These are phyloP conservation scores for Oidiodendron maius DNA, from an alignment of 495 filamentous ascomycete species.

Conservation along the genomic window DNA sequence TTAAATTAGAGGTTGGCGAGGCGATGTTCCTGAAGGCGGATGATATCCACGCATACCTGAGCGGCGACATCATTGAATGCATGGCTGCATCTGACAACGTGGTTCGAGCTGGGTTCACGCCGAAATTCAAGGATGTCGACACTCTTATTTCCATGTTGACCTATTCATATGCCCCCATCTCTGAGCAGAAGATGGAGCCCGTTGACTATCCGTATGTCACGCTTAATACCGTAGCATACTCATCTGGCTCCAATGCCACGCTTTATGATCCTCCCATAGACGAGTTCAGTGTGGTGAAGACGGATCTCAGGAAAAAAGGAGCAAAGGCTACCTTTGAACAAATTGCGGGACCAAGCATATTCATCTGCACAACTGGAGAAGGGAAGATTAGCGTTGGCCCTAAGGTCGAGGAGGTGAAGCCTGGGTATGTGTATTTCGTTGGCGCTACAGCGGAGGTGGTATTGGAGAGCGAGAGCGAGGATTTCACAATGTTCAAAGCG, in stretches of 20 bases:
- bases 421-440: conserved; percentile 66
- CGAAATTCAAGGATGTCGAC: conserved; percentile 54
- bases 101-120: conserved; percentile 70
- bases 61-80: conserved; percentile 77
- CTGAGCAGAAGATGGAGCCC: conserved; percentile 49
- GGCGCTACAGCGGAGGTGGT: conserved; percentile 73
- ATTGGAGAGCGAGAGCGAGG: conserved; percentile 59
- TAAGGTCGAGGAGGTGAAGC: conserved; percentile 45
- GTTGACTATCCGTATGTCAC: conserved; percentile 76
- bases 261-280: conserved; percentile 63
- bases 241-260: conserved; percentile 56
- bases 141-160: conserved; percentile 56
- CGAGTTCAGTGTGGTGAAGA: conserved; percentile 66
- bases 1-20: conserved; percentile 59
- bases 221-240: conserved; percentile 72
- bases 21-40: conserved; percentile 72
- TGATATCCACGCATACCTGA: conserved; percentile 72
- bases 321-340: conserved; percentile 51
- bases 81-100: conserved; percentile 83
- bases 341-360: conserved; percentile 57
- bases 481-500: conserved; percentile 87
- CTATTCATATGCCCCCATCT: conserved; percentile 41
- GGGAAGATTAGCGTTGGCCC: conserved; percentile 53
- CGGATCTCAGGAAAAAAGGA: conserved; percentile 48
- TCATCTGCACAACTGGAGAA: conserved; percentile 57